Base-by-base conservation (phyloP, 495 filamentous ascomycete genomes). In the Glonium stellatum region DNA sequence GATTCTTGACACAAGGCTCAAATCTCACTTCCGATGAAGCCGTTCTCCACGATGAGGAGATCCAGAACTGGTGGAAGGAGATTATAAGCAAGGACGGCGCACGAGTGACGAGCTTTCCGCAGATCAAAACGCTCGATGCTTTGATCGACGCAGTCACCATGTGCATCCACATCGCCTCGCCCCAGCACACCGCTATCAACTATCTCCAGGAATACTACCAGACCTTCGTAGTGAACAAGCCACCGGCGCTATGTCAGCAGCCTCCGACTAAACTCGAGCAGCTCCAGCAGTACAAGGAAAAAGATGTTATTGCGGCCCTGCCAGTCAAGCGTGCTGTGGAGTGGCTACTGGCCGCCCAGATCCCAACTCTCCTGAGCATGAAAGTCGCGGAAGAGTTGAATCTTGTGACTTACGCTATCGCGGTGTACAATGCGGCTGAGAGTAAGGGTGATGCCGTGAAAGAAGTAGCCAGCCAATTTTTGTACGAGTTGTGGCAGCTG, bases 191-290 rank as follows among this genome's bases (percentile, higher is more conserved):
- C 15, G 75, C 77, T 21, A 70, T 79, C 39, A 80, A 79, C 61
- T 80, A 80, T 62, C 70, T 80, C 0, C 77, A 79, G 54, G 69
- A 79, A 55, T 79, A 75, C 61, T 80, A 80, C 69, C 72, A 76
- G 31, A 54, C 60, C 27, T 79, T 79, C 54, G 77, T 79, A 3
- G 61, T 72, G 31, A 69, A 72, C 50, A 79, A 79, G 60, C 77
- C 77, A 1, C 68, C 77, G 4, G 63, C 66, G 4, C 69, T 79
- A 1, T 78, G 70, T 65, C 42, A 50, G 5, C 37, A 62, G 0
- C 72, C 70, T 0, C 77, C 77, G 1, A 52, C 59, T 0, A 67
- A 67, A 9, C 66, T 75, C 0, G 55, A 56, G 0, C 36, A 63
- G 35, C 63, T 78, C 4, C 55, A 55, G 5, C 21, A 4, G 4